A percentile compares a stretch with the other conserved stretches of the same genome.
Evolutionary conservation across 306 rosid genomes (phyloP).

Genomic region (Gynostemma pentaphyllum): DNA sequence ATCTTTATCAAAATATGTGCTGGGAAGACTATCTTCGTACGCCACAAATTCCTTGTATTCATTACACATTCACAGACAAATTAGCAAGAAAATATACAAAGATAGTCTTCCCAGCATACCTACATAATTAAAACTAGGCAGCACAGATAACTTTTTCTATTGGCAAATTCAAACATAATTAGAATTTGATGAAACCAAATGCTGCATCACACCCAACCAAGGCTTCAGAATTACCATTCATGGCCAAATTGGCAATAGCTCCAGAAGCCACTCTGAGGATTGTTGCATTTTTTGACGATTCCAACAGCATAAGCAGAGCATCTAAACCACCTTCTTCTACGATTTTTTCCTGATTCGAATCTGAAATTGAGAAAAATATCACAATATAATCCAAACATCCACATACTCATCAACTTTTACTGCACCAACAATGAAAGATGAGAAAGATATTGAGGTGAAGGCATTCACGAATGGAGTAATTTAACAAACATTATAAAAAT

Average conservation of each 20-base stretch:
- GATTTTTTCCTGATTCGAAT: conserved; percentile 50
- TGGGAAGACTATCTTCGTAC: too few species aligned
- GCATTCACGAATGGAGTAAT: neutral
- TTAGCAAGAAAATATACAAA: too few species aligned
- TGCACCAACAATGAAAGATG: neutral
- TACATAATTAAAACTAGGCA: neutral
- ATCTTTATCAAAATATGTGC: too few species aligned
- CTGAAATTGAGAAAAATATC: conserved; percentile 21
- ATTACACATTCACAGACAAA: too few species aligned
- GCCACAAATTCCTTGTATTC: too few species aligned
- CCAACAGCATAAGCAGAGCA: conserved; percentile 45
- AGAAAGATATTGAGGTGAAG: neutral
- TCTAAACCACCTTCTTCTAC: conserved; percentile 67
- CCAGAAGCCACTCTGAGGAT: conserved; percentile 67
- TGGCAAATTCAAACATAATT: neutral
- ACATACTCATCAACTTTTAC: neutral
- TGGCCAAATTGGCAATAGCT: conserved; percentile 65
- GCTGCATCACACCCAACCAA: neutral
- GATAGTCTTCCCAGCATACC: neutral
- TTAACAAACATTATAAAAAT: neutral
- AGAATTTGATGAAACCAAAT: neutral
- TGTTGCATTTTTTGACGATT: conserved; percentile 42
- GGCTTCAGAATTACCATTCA: conserved; percentile 41
- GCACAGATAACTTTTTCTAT: neutral
- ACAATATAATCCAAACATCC: neutral